Percentiles rank a stretch among this genome's conserved stretches.
phyloP scores from a whole-genome alignment of 2,329 filamentous ascomycete species.

The Fusarium abutilonis region DNA sequence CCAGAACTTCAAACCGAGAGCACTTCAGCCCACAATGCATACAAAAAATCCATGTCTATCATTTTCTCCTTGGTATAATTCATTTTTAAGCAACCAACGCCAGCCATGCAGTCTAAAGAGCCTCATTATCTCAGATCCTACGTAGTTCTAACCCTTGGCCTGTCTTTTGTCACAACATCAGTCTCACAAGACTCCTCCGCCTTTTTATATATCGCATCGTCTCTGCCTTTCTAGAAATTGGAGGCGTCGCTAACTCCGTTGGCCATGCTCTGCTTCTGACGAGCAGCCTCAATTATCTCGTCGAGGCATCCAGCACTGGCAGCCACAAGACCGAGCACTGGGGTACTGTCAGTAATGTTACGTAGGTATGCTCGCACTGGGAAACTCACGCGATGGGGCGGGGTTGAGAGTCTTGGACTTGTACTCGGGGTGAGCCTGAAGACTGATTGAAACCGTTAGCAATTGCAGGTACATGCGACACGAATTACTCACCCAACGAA shows the following conservation, averaged over 20 bases:
- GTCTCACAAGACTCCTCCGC: constrained; percentile 7
- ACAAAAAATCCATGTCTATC: constrained; percentile 30
- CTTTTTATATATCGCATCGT: not conserved
- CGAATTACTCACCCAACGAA: constrained; percentile 28
- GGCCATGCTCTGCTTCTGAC: constrained; percentile 12
- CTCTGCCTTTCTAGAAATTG: constrained; percentile 20
- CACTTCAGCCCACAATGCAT: constrained; percentile 21
- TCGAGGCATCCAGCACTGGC: constrained; percentile 74
- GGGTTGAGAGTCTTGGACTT: constrained; percentile 78
- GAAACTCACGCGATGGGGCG: constrained; percentile 61
- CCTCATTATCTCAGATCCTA: constrained; percentile 33
- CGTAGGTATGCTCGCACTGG: too few species aligned
- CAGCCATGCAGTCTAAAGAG: constrained; percentile 31
- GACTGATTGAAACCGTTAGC: constrained; percentile 65
- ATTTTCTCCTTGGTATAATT: constrained; percentile 31
- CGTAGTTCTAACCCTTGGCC: constrained; percentile 25
- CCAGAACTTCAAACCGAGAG: constrained; percentile 24
- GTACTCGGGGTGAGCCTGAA: constrained; percentile 75
- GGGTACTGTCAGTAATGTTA: constrained; percentile 3
- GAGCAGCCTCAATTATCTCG: constrained; percentile 44
- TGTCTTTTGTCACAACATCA: not conserved
- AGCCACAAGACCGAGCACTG: constrained; percentile 63
- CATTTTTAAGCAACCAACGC: constrained; percentile 33
- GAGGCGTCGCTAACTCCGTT: constrained; percentile 24
- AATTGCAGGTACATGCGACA: not conserved